A percentile compares a stretch with the other conserved stretches of the same genome.
Conservation (phyloP, 2,329 filamentous ascomycete genomes). For the Xylariaceae sp. region DNA sequence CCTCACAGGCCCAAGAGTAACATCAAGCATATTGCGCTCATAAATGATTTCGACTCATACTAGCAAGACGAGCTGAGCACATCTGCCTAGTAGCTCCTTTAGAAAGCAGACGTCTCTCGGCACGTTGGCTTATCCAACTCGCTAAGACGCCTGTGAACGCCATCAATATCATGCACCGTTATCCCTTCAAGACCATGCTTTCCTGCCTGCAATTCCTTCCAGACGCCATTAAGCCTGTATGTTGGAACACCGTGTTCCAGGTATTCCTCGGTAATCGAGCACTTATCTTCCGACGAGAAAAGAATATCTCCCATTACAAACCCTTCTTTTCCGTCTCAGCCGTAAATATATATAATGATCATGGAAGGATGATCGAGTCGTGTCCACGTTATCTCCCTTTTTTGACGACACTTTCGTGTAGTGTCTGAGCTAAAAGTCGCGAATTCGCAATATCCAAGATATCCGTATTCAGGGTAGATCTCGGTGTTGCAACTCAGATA, state of each 20-base stretch:
- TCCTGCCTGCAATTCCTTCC: neutral
- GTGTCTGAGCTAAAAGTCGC: neutral
- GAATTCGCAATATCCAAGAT: neutral
- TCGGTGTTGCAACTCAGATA: neutral
- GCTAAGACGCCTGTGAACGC: conserved; percentile 14
- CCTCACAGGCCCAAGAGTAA: conserved; percentile 4
- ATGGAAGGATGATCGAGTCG: neutral
- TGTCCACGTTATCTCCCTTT: neutral
- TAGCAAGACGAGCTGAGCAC: conserved; percentile 1
- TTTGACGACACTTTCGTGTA: neutral
- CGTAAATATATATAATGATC: neutral
- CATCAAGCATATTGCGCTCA: neutral
- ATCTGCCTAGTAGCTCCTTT: neutral
- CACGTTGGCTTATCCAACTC: neutral
- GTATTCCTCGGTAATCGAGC: neutral
- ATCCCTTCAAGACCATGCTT: conserved; percentile 3
- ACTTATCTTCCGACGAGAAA: neutral
- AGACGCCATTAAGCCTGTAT: neutral
- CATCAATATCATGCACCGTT: conserved; percentile 14
- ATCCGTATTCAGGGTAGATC: neutral
- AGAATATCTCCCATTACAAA: neutral
- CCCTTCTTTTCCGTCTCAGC: neutral
- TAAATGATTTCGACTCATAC: conserved; percentile 2
- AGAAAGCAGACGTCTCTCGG: neutral
- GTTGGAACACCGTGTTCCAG: neutral